Conservation (phyloP, 768 basidiomycete genomes). For the Tylopilus felleus region DNA sequence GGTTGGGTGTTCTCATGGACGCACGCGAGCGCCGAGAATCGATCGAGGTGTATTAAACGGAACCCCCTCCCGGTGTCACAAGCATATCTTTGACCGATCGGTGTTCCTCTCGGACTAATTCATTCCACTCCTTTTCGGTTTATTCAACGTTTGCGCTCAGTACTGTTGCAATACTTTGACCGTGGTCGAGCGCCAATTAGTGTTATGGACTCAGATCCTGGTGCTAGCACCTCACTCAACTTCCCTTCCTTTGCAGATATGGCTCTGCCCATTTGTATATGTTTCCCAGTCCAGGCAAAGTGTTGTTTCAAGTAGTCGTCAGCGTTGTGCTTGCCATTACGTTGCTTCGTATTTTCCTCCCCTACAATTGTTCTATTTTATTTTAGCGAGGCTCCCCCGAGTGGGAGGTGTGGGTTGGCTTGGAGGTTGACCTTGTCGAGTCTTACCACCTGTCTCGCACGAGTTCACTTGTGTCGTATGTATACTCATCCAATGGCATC, state of each 20-base stretch:
- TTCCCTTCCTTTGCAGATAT: constrained; percentile 27
- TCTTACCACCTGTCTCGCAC: constrained; percentile 9
- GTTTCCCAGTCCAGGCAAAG: constrained; percentile 18
- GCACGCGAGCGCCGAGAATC: constrained; percentile 77
- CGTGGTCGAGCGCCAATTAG: constrained; percentile 7
- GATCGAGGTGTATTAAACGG: constrained; percentile 61
- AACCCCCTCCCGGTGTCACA: constrained; percentile 3
- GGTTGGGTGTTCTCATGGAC: constrained; percentile 73
- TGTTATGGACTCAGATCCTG: constrained; percentile 20
- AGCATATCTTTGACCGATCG: constrained; percentile 8
- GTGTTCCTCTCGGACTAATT: constrained; percentile 14
- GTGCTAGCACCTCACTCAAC: constrained; percentile 25
- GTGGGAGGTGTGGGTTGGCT: constrained; percentile 16
- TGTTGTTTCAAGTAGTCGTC: constrained; percentile 28
- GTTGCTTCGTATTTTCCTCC: constrained; percentile 16
- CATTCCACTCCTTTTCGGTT: constrained; percentile 20
- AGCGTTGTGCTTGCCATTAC: constrained; percentile 27
- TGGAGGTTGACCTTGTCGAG: constrained; percentile 40
- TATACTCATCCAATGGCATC: constrained; percentile 14
- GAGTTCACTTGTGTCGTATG: constrained; percentile 10
- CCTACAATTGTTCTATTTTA: constrained; percentile 23
- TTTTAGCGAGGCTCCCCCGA: constrained; percentile 7
- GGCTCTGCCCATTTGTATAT: constrained; percentile 18
- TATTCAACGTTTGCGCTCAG: constrained; percentile 11
- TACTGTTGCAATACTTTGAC: constrained; percentile 12